Conservation (phyloP, 768 basidiomycete species). For the Tulasnella sp. region DNA sequence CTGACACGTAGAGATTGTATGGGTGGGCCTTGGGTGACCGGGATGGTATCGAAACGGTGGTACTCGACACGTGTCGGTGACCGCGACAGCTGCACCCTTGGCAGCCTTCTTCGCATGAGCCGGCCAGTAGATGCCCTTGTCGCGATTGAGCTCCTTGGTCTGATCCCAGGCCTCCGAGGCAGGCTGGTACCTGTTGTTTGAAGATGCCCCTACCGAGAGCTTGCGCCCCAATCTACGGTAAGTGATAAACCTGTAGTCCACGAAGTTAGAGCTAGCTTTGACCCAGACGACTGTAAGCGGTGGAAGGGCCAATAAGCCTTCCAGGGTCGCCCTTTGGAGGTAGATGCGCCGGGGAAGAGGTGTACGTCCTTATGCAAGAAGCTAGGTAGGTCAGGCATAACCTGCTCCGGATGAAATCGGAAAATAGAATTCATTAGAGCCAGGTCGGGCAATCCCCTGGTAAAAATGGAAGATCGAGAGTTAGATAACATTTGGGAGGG, state of each 20-base stretch:
- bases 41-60: background rate
- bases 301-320: constrained; percentile 50
- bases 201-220: constrained; percentile 87
- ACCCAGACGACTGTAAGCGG: constrained; percentile 90
- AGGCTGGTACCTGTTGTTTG: constrained; percentile 80
- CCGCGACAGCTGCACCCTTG: constrained; percentile 89
- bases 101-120: constrained; percentile 82
- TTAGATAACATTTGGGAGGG: background rate
- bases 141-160: constrained; percentile 69
- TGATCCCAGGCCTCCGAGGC: constrained; percentile 74
- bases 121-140: constrained; percentile 68
- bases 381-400: constrained; percentile 88
- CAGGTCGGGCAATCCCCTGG: constrained; percentile 84
- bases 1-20: no score
- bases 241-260: constrained; percentile 96
- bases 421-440: constrained; percentile 96
- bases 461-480: background rate
- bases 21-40: no score
- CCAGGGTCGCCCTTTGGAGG: background rate
- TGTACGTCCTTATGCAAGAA: constrained; percentile 74
- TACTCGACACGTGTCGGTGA: constrained; percentile 91
- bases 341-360: constrained; percentile 42
- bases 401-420: constrained; percentile 95
- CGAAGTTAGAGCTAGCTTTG: constrained; percentile 90
- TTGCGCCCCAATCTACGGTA: constrained; percentile 84